Conservation (phyloP, 495 filamentous ascomycete species). For the Daldinia vernicosa region DNA sequence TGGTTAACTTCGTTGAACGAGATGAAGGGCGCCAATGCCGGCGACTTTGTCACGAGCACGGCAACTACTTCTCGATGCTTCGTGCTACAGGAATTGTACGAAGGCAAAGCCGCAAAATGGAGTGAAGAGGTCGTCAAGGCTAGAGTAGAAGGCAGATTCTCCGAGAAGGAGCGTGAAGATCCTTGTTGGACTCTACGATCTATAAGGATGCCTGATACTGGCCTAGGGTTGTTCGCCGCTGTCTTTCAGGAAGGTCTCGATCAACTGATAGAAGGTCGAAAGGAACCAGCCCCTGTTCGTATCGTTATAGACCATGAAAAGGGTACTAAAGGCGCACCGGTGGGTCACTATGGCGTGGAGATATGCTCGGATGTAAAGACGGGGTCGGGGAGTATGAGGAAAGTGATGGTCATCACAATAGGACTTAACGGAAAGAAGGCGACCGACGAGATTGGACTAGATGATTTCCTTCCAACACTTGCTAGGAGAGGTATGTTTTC, state of each 20-base stretch:
- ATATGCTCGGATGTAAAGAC: constrained; percentile 64
- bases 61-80: constrained; percentile 66
- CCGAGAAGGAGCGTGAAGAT: constrained; percentile 79
- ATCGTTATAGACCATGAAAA: constrained; percentile 69
- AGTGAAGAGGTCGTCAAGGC: constrained; percentile 89
- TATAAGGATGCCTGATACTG: constrained; percentile 65
- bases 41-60: constrained; percentile 58
- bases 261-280: constrained; percentile 63
- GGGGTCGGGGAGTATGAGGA: constrained; percentile 50
- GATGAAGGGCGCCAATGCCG: constrained; percentile 60
- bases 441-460: constrained; percentile 72
- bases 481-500: constrained; percentile 67
- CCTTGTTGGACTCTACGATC: constrained; percentile 81
- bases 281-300: constrained; percentile 65
- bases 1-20: constrained; percentile 73
- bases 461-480: constrained; percentile 74
- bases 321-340: constrained; percentile 63
- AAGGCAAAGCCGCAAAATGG: constrained; percentile 78
- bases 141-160: constrained; percentile 82
- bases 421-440: constrained; percentile 68
- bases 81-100: constrained; percentile 76
- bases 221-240: constrained; percentile 74
- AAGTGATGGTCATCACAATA: constrained; percentile 66
- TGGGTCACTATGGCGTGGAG: constrained; percentile 76
- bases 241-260: constrained; percentile 75